Conservation (phyloP, 2,329 filamentous ascomycete species). For the Claviceps lovelessii region DNA sequence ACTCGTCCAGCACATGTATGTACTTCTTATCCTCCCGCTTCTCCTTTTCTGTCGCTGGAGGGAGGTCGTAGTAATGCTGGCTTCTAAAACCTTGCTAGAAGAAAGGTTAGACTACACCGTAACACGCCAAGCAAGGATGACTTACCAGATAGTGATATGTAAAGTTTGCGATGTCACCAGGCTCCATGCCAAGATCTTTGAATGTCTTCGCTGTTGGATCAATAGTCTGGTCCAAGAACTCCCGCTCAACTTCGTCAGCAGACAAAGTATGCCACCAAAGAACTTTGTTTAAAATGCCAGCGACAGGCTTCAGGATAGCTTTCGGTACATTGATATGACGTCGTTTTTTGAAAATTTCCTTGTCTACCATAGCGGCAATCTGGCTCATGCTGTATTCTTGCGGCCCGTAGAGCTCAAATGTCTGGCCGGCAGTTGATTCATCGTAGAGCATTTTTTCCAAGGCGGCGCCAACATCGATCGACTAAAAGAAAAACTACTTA, state of each 20-base stretch:
- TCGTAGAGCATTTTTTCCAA: slow-evolving; percentile 84
- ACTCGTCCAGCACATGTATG: slow-evolving; percentile 79
- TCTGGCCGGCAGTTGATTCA: slow-evolving; percentile 78
- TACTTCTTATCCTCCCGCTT: slow-evolving; percentile 93
- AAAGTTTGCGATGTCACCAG: slow-evolving; percentile 69
- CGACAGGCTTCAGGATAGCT: slow-evolving; percentile 58
- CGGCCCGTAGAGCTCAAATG: slow-evolving; percentile 87
- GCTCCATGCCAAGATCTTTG: slow-evolving; percentile 80
- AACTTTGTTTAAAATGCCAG: slow-evolving; percentile 59
- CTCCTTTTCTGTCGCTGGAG: slow-evolving; percentile 88
- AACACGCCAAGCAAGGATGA: slow-evolving; percentile 7
- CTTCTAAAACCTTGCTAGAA: slow-evolving; percentile 77
- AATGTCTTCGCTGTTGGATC: slow-evolving; percentile 90
- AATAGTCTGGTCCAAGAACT: slow-evolving; percentile 86
- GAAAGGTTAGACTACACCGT: slow-evolving; percentile 16
- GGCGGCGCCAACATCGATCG: slow-evolving; percentile 77
- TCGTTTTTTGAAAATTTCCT: slow-evolving; percentile 80
- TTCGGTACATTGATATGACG: slow-evolving; percentile 88
- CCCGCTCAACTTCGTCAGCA: slow-evolving; percentile 74
- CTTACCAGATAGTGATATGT: slow-evolving; percentile 90
- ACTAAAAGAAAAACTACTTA: slow-evolving; percentile 29
- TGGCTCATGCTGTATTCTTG: slow-evolving; percentile 82
- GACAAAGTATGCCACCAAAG: slow-evolving; percentile 84
- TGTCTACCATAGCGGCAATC: slow-evolving; percentile 76
- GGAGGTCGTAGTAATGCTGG: slow-evolving; percentile 78